Conservation (phyloP, 1,139 yeast genomes). For the Yamadazyma siamensis region DNA sequence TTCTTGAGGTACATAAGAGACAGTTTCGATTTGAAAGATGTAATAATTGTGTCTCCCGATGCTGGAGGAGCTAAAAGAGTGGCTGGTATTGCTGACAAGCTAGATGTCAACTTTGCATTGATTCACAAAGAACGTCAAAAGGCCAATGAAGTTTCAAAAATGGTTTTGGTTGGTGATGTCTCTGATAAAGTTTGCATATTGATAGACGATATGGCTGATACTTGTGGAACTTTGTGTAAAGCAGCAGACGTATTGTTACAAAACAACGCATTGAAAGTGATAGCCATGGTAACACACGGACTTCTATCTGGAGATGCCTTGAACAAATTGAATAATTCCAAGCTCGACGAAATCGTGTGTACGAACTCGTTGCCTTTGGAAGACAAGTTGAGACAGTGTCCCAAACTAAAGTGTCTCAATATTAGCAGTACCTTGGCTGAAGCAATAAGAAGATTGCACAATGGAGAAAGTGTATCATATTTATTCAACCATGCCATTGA, state of each 20-base stretch:
- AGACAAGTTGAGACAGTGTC: slow-evolving; percentile 66
- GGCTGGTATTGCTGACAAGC: slow-evolving; percentile 88
- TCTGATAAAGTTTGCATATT: slow-evolving; percentile 80
- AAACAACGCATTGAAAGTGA: slow-evolving; percentile 78
- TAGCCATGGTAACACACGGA: slow-evolving; percentile 96
- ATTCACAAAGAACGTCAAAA: slow-evolving; percentile 95
- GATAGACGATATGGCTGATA: slow-evolving; percentile 98
- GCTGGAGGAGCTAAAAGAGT: slow-evolving; percentile 99
- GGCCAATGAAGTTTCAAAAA: slow-evolving; percentile 89
- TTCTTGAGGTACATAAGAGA: slow-evolving; percentile 86
- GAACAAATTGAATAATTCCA: slow-evolving; percentile 74
- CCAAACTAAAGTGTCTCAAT: slow-evolving; percentile 78
- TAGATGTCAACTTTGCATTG: slow-evolving; percentile 90
- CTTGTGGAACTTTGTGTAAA: slow-evolving; percentile 94
- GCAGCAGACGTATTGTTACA: slow-evolving; percentile 88
- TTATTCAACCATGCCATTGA: slow-evolving; percentile 63
- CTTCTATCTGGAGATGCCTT: slow-evolving; percentile 87
- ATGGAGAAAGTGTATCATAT: slow-evolving; percentile 94
- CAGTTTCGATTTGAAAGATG: slow-evolving; percentile 58
- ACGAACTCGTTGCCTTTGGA: slow-evolving; percentile 94
- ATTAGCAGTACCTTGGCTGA: slow-evolving; percentile 92
- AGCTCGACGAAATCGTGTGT: slow-evolving; percentile 78
- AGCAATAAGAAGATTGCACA: slow-evolving; percentile 91
- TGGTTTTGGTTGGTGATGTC: slow-evolving; percentile 98
- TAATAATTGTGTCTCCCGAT: slow-evolving; percentile 92